Percentiles rank a stretch among this genome's conserved stretches.
Conservation (phyloP, 495 filamentous ascomycete species). For the Penicillium argentinense region DNA sequence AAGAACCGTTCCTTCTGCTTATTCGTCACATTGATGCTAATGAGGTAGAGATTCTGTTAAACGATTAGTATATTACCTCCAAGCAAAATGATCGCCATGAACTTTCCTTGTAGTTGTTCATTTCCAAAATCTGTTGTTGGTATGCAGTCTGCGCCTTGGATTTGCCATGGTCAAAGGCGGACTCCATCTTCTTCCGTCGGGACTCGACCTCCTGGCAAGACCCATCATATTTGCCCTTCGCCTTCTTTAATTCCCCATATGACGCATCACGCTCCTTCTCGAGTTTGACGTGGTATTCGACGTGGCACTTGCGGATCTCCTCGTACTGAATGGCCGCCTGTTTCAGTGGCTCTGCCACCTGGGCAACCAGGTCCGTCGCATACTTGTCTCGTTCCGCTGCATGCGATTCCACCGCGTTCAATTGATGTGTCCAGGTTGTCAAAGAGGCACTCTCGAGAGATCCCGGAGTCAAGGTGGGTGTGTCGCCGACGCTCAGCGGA, state of each 20-base stretch:
- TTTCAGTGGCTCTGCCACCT: slow-evolving; percentile 85
- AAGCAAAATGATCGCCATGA: no score
- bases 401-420: slow-evolving; percentile 82
- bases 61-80: background rate
- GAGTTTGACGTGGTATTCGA: slow-evolving; percentile 82
- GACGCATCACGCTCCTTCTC: slow-evolving; percentile 83
- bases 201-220: slow-evolving; percentile 94
- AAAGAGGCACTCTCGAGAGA: slow-evolving; percentile 94
- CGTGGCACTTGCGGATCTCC: slow-evolving; percentile 88
- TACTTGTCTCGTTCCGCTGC: slow-evolving; percentile 88
- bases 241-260: slow-evolving; percentile 84
- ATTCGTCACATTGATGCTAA: slow-evolving; percentile 93
- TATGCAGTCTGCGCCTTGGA: slow-evolving; percentile 84
- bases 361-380: slow-evolving; percentile 67
- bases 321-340: slow-evolving; percentile 72
- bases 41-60: slow-evolving; percentile 83
- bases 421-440: slow-evolving; percentile 94
- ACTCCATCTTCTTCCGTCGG: slow-evolving; percentile 90
- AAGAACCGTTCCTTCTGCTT: slow-evolving; percentile 96
- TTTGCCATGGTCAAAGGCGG: slow-evolving; percentile 79
- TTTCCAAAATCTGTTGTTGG: slow-evolving; percentile 85
- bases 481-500: slow-evolving; percentile 90
- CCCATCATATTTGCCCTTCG: slow-evolving; percentile 88
- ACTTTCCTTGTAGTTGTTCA: slow-evolving; percentile 87
- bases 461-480: slow-evolving; percentile 87